These are phyloP conservation scores for Multifurca ochricompacta DNA, from an alignment of 768 basidiomycete species.

Conservation along the genomic window DNA sequence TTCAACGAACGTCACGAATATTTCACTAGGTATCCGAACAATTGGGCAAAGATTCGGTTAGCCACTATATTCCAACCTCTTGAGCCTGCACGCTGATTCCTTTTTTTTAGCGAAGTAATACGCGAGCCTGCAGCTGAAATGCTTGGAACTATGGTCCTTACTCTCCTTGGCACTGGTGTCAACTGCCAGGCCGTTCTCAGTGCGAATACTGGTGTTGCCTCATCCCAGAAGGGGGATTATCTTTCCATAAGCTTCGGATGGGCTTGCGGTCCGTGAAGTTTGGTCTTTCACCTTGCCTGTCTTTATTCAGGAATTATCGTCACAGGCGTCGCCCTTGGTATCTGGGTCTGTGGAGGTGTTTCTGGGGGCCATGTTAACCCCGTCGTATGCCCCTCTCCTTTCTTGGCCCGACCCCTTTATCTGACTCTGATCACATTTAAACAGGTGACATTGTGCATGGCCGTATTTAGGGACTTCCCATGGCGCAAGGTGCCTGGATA, in stretches of 20 bases:
- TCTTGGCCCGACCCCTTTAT: not conserved
- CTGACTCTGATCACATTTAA: not conserved
- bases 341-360: slow-evolving; percentile 57
- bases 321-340: slow-evolving; percentile 51
- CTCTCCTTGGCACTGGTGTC: slow-evolving; percentile 21
- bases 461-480: slow-evolving; percentile 64
- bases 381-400: slow-evolving; percentile 21
- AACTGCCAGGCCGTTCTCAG: slow-evolving; percentile 23
- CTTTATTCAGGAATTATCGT: slow-evolving; percentile 2
- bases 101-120: not conserved
- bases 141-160: slow-evolving; percentile 24
- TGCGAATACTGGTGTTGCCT: slow-evolving; percentile 19
- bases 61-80: not conserved
- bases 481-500: slow-evolving; percentile 74
- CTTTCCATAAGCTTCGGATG: slow-evolving; percentile 21
- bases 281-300: not conserved
- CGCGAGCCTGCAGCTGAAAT: slow-evolving; percentile 25
- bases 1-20: slow-evolving; percentile 2
- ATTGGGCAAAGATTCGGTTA: slow-evolving; percentile 21
- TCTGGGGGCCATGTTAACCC: slow-evolving; percentile 59
- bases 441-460: slow-evolving; percentile 63
- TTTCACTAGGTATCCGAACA: slow-evolving; percentile 18
- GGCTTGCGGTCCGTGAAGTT: slow-evolving; percentile 19
- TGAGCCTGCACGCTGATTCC: not conserved
- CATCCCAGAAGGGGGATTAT: slow-evolving; percentile 22